A percentile compares a stretch with the other conserved stretches of the same genome.
Evolutionary conservation across 139 green algal species (phyloP).

Genomic region (Yamagishiella unicocca): DNA sequence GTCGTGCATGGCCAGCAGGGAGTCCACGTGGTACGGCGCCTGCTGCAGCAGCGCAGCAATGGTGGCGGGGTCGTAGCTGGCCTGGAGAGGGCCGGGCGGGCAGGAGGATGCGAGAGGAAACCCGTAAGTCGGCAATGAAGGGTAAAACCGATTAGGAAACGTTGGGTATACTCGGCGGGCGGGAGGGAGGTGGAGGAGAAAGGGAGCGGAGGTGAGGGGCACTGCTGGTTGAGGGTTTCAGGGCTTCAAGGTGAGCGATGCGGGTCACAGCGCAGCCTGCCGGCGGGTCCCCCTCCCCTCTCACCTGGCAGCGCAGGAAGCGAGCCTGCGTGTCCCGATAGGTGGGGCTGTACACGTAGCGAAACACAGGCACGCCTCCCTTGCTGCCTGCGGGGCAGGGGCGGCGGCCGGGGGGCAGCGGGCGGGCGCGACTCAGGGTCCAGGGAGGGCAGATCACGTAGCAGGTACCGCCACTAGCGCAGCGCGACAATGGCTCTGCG

Average conservation of each 20-base stretch:
- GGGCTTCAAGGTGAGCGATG: too few species aligned
- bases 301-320: conserved; percentile 51
- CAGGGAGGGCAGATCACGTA: too few species aligned
- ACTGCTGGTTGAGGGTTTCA: too few species aligned
- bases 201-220: neutral
- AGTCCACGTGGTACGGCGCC: conserved; percentile 92
- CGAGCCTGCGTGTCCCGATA: conserved; percentile 68
- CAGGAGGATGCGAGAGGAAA: too few species aligned
- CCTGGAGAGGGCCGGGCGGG: conserved; percentile 51
- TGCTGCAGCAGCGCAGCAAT: conserved; percentile 78
- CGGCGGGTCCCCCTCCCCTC: too few species aligned
- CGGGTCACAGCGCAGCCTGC: too few species aligned
- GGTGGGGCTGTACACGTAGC: conserved; percentile 57
- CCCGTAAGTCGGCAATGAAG: too few species aligned
- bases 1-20: conserved; percentile 92
- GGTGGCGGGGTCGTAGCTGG: conserved; percentile 85
- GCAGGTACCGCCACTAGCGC: too few species aligned
- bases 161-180: too few species aligned
- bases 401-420: neutral
- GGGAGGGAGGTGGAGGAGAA: neutral
- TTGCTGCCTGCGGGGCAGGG: conserved; percentile 16
- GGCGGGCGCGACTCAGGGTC: neutral
- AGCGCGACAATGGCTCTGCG: too few species aligned
- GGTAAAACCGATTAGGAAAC: too few species aligned
- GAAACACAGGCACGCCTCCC: conserved; percentile 67